These are phyloP conservation scores for Xerocomellus chrysenteron DNA, from an alignment of 768 basidiomycete species.

Conservation along the genomic window DNA sequence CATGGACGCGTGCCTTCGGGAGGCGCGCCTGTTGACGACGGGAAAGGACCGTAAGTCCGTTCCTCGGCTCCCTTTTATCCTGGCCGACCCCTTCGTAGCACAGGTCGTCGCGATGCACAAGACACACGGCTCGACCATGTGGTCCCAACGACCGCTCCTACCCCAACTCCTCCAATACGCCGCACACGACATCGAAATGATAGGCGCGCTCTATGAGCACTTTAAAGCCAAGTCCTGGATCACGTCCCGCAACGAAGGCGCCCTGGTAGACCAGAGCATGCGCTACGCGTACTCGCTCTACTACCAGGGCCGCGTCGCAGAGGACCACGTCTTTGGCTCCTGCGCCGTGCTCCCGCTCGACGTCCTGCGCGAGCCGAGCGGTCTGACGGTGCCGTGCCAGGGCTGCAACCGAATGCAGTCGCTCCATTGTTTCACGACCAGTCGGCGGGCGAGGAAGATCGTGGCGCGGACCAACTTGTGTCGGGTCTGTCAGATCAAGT, in stretches of 20 bases:
- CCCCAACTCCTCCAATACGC: slow-evolving; percentile 40
- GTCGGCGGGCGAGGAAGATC: slow-evolving; percentile 16
- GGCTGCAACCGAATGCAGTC: slow-evolving; percentile 31
- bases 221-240: slow-evolving; percentile 32
- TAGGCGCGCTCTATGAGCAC: slow-evolving; percentile 35
- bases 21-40: slow-evolving; percentile 22
- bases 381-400: slow-evolving; percentile 22
- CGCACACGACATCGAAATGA: slow-evolving; percentile 42
- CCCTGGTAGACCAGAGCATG: slow-evolving; percentile 26
- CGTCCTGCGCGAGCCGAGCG: slow-evolving; percentile 25
- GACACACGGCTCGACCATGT: slow-evolving; percentile 26
- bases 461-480: slow-evolving; percentile 26
- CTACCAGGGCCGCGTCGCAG: slow-evolving; percentile 27
- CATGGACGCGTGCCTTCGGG: slow-evolving; percentile 34
- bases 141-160: slow-evolving; percentile 39
- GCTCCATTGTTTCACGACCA: slow-evolving; percentile 26
- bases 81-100: slow-evolving; percentile 21
- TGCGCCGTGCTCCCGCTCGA: slow-evolving; percentile 27
- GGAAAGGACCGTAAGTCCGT: slow-evolving; percentile 36
- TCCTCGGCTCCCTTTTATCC: background rate
- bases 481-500: slow-evolving; percentile 32
- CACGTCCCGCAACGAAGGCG: slow-evolving; percentile 11
- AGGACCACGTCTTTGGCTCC: slow-evolving; percentile 24
- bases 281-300: slow-evolving; percentile 30
- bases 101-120: slow-evolving; percentile 40